These are phyloP conservation scores for Fusarium siculi DNA, from an alignment of 2,329 filamentous ascomycete genomes.

Conservation along the genomic window DNA sequence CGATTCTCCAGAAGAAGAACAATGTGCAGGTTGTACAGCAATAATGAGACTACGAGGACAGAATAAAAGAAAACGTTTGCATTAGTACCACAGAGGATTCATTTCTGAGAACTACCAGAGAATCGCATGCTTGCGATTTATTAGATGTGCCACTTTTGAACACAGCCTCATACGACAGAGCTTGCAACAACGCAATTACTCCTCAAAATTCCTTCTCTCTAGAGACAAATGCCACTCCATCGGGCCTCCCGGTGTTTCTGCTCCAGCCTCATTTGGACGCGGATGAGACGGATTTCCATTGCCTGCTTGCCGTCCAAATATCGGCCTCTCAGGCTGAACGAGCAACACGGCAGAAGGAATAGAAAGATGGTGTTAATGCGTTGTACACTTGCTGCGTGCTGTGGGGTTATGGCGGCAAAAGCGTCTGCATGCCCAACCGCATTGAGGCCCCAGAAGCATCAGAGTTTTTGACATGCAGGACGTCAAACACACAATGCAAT, in stretches of 20 bases:
- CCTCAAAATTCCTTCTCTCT: not conserved
- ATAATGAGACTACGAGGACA: constrained; percentile 49
- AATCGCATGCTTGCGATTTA: not conserved
- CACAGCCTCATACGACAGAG: not conserved
- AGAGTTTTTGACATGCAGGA: constrained; percentile 38
- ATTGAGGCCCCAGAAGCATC: constrained; percentile 41
- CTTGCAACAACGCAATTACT: not conserved
- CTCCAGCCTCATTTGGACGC: not conserved
- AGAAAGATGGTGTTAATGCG: constrained; percentile 52
- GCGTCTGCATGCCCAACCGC: constrained; percentile 62
- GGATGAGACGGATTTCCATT: not conserved
- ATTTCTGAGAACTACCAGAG: not conserved
- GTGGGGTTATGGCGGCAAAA: constrained; percentile 53
- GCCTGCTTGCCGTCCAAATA: constrained; percentile 8
- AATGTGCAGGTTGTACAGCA: constrained; percentile 88
- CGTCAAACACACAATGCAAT: constrained; percentile 17
- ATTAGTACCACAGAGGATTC: not conserved
- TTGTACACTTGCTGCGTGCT: constrained; percentile 58
- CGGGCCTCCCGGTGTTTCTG: not conserved
- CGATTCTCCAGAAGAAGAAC: constrained; percentile 77
- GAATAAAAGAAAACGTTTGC: constrained; percentile 27
- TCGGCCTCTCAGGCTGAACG: constrained; percentile 22
- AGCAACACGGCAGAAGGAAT: constrained; percentile 9
- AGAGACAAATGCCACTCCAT: not conserved
- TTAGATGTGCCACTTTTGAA: constrained; percentile 2